Base-by-base conservation (phyloP, 805 yeast species). In the Metschnikowia vanudenii region DNA sequence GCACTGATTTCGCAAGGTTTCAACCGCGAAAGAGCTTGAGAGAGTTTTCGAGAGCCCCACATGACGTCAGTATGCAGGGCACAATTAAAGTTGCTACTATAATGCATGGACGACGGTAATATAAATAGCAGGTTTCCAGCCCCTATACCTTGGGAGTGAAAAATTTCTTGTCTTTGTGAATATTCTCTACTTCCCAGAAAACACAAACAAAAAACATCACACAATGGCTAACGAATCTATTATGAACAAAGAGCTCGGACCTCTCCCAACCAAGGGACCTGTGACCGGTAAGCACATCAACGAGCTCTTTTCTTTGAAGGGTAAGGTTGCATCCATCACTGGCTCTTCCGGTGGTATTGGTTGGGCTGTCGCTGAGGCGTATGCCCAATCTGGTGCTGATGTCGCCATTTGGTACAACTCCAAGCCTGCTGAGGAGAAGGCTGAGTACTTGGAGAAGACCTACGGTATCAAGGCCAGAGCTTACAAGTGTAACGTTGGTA, bases 261-360 rank as follows among this genome's bases (percentile, higher is more conserved):
- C 67, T 10, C 68, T 71, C 45, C 75, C 75, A 34, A 65, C 71
- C 14, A 59, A 63, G 40, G 69, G 71, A 13, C 90, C 90, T 40
- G 62, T 67, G 50, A 65, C 80, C 32, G 67, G 80, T 24, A 64
- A 68, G 43, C 66, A 74, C 59, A 81, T 84, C 30, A 67, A 84
- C 52, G 91, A 85, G 51, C 71, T 85, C 53, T 87, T 88, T 66
- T 82, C 88, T 3, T 75, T 88, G 50, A 84, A 83, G 67, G 95
- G 94, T 22, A 88, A 86, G 66, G 84, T 83, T 12, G 94, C 95
- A 22, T 80, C 87, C 3, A 79, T 88, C 48, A 85, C 95, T n/a
- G 96, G 96, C 38, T 86, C 88, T 11, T 82, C 91, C 14, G 75
- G 85, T 38, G 96, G 96, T 29, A 88, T 88, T 54, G 96, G 96